phyloP scores from a whole-genome alignment of 192 early-diverging fungal species.

The Mortierella claussenii region DNA sequence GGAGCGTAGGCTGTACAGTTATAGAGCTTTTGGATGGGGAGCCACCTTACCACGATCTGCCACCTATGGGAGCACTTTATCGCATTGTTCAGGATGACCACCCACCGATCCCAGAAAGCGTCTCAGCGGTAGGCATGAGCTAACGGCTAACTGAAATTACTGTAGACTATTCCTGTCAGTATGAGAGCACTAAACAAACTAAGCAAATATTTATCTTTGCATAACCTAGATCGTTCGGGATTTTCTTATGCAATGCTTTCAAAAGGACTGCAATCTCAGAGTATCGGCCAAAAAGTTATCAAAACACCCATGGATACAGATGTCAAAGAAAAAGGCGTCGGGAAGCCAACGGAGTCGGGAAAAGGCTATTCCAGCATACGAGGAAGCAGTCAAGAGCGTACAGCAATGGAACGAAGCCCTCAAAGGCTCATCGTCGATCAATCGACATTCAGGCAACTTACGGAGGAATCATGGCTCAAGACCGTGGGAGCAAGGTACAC shows the following conservation, averaged over 20 bases:
- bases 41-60: conserved; percentile 76
- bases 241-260: conserved; percentile 83
- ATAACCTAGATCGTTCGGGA: conserved; percentile 67
- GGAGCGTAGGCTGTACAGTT: conserved; percentile 76
- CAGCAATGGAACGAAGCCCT: conserved; percentile 56
- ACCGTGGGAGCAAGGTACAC: conserved; percentile 18
- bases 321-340: conserved; percentile 43
- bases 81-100: conserved; percentile 79
- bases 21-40: conserved; percentile 77
- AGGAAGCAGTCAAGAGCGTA: conserved; percentile 51
- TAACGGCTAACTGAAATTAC: no score
- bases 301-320: conserved; percentile 74
- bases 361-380: conserved; percentile 45
- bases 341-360: conserved; percentile 35
- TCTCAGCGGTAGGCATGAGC: conserved; percentile 55
- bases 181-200: no score
- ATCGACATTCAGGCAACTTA: conserved; percentile 27
- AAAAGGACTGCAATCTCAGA: conserved; percentile 76
- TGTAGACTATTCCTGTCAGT: no score
- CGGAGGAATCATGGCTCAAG: conserved; percentile 12
- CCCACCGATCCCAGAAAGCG: conserved; percentile 74
- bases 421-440: conserved; percentile 21
- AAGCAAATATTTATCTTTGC: no score
- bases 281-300: conserved; percentile 74
- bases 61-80: conserved; percentile 76